phyloP scores from a whole-genome alignment of 768 basidiomycete genomes.

The Multifurca ochricompacta region DNA sequence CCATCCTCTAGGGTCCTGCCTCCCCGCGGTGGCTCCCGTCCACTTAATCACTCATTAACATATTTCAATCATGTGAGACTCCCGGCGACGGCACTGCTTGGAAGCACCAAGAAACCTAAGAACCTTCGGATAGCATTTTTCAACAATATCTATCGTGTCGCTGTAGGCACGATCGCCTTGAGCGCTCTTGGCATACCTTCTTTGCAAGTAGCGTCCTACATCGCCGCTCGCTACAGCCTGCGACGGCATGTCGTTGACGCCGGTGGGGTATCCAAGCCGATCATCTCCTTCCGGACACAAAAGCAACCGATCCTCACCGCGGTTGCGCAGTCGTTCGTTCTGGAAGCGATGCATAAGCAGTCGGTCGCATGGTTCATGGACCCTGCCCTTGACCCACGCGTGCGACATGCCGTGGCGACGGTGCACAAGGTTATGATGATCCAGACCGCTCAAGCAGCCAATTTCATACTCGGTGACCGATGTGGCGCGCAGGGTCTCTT shows the following conservation, averaged over 20 bases:
- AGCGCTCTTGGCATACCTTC: slow-evolving; percentile 32
- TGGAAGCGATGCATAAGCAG: slow-evolving; percentile 37
- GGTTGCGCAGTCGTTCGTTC: slow-evolving; percentile 43
- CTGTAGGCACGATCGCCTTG: slow-evolving; percentile 21
- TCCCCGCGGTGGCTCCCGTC: too few relatives aligned
- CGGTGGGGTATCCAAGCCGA: slow-evolving; percentile 36
- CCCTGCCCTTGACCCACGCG: slow-evolving; percentile 34
- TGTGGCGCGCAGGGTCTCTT: slow-evolving; percentile 61
- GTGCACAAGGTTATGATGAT: slow-evolving; percentile 48
- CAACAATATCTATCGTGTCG: slow-evolving; percentile 20
- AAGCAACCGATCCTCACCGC: too few relatives aligned
- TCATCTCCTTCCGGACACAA: too few relatives aligned
- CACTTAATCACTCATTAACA: slow-evolving; percentile 29
- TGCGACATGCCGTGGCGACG: slow-evolving; percentile 50
- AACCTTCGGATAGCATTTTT: slow-evolving; percentile 12
- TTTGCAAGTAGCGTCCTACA: too few relatives aligned
- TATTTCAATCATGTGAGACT: slow-evolving; percentile 27
- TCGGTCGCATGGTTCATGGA: slow-evolving; percentile 32
- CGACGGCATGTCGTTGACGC: slow-evolving; percentile 43
- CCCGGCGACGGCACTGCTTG: slow-evolving; percentile 24
- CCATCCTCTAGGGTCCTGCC: slow-evolving; percentile 3
- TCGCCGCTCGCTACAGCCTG: too few relatives aligned
- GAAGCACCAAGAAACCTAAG: slow-evolving; percentile 3
- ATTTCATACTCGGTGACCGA: slow-evolving; percentile 48
- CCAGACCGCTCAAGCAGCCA: too few relatives aligned